These are phyloP conservation scores for Ceratocystis eucalypticola DNA, from an alignment of 2,329 filamentous ascomycete genomes.

Conservation along the genomic window DNA sequence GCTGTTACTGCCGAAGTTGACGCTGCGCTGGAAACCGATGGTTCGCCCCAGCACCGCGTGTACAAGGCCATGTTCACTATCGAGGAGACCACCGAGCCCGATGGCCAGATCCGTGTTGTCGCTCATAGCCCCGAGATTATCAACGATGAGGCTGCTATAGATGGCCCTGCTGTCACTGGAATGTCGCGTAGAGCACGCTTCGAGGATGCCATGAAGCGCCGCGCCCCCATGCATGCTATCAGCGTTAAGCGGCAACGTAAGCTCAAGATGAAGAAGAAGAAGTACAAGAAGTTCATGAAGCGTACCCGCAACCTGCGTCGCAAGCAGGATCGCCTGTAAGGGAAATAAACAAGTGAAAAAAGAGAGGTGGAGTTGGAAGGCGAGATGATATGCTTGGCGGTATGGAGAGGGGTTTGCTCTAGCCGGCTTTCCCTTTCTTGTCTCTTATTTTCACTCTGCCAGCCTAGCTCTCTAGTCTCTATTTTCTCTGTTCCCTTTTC, in stretches of 20 bases:
- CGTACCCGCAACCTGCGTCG: constrained; percentile 76
- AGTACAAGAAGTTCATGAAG: constrained; percentile 99
- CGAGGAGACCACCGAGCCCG: constrained; percentile 48
- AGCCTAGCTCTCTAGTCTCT: neutral
- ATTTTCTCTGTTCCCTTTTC: neutral
- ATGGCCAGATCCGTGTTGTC: constrained; percentile 46
- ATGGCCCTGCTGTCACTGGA: constrained; percentile 35
- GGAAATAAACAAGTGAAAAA: neutral
- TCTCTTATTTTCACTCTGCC: neutral
- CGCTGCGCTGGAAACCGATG: constrained; percentile 25
- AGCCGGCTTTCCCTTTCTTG: neutral
- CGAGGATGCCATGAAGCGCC: constrained; percentile 38
- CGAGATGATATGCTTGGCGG: neutral
- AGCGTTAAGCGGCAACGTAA: constrained; percentile 86
- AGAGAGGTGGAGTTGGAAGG: too few species aligned
- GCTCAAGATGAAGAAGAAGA: constrained; percentile 99
- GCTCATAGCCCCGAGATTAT: constrained; percentile 48
- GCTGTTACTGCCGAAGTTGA: constrained; percentile 20
- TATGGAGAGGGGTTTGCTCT: neutral
- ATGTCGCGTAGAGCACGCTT: constrained; percentile 41
- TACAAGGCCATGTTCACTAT: constrained; percentile 55
- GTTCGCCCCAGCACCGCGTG: constrained; percentile 36
- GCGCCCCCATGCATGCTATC: constrained; percentile 58
- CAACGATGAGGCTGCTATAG: constrained; percentile 34
- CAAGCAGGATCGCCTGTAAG: constrained; percentile 58